Conservation (phyloP, 495 filamentous ascomycete species). For the Sporormia fimetaria region DNA sequence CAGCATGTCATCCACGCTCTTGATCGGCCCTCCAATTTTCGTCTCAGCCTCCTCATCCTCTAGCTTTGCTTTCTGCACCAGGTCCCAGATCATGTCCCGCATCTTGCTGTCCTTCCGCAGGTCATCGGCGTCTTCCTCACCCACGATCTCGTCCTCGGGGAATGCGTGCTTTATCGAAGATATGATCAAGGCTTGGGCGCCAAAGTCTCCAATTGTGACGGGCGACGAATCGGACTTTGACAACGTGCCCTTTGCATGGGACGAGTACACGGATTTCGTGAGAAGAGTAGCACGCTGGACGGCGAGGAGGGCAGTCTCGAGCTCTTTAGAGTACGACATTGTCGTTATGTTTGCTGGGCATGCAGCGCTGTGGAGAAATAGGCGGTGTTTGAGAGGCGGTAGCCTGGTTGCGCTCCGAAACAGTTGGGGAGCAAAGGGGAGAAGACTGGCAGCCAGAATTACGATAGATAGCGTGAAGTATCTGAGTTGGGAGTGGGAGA, state of each 20-base stretch:
- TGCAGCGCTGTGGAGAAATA: slow-evolving; percentile 23
- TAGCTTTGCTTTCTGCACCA: slow-evolving; percentile 63
- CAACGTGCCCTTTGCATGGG: slow-evolving; percentile 82
- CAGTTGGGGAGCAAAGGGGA: slow-evolving; percentile 37
- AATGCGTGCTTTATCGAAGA: slow-evolving; percentile 78
- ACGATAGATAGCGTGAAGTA: slow-evolving; percentile 33
- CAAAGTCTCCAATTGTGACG: slow-evolving; percentile 95
- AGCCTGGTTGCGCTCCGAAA: slow-evolving; percentile 33
- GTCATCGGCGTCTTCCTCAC: slow-evolving; percentile 79
- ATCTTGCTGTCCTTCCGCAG: slow-evolving; percentile 57
- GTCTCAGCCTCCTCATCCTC: slow-evolving; percentile 52
- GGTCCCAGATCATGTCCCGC: slow-evolving; percentile 65
- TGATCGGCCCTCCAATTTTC: slow-evolving; percentile 61
- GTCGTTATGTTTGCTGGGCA: slow-evolving; percentile 2
- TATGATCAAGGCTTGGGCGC: slow-evolving; percentile 93
- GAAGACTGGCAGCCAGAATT: slow-evolving; percentile 41
- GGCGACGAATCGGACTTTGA: slow-evolving; percentile 92
- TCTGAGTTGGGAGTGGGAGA: background rate
- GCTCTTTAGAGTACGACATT: slow-evolving; percentile 59
- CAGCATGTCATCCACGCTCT: slow-evolving; percentile 64
- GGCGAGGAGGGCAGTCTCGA: slow-evolving; percentile 76
- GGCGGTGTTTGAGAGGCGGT: slow-evolving; percentile 23
- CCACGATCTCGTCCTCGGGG: slow-evolving; percentile 81
- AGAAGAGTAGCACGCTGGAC: slow-evolving; percentile 81
- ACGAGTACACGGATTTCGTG: slow-evolving; percentile 86